phyloP scores from a whole-genome alignment of 2,329 filamentous ascomycete genomes.

The Anisogramma anomala region DNA sequence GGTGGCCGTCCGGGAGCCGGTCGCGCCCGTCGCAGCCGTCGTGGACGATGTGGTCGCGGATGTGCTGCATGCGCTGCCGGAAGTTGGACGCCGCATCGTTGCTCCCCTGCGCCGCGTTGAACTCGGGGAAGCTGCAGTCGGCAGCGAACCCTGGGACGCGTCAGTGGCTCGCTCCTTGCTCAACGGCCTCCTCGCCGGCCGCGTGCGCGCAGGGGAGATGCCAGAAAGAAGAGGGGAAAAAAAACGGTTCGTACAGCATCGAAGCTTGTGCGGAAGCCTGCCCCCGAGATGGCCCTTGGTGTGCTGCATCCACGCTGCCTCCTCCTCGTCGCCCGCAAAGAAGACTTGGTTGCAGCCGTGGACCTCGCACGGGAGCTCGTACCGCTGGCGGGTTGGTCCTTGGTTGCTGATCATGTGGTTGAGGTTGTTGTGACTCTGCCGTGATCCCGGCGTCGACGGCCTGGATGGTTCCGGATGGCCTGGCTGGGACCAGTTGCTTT shows the following conservation, averaged over 20 bases:
- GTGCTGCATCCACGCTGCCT: conserved; percentile 36
- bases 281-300: conserved; percentile 25
- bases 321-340: conserved; percentile 22
- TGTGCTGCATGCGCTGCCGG: conserved; percentile 35
- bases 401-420: conserved; percentile 3
- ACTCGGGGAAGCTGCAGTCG: conserved; percentile 28
- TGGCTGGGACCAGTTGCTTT: too few species aligned
- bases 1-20: conserved; percentile 27
- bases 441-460: conserved; percentile 2
- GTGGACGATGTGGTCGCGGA: conserved; percentile 31
- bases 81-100: conserved; percentile 22
- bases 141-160: conserved; percentile 26
- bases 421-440: neutral
- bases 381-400: neutral
- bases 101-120: conserved; percentile 17
- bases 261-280: conserved; percentile 22
- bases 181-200: neutral
- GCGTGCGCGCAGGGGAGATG: too few species aligned
- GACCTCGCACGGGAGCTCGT: conserved; percentile 37
- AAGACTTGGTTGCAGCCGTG: conserved; percentile 23
- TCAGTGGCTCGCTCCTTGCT: conserved; percentile 1
- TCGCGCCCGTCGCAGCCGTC: conserved; percentile 15
- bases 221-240: too few species aligned
- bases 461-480: too few species aligned
- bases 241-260: too few species aligned